Percentiles rank a stretch among this genome's conserved stretches.
Conservation (phyloP, 805 yeast genomes). For the Maudiozyma saulgeensis region DNA sequence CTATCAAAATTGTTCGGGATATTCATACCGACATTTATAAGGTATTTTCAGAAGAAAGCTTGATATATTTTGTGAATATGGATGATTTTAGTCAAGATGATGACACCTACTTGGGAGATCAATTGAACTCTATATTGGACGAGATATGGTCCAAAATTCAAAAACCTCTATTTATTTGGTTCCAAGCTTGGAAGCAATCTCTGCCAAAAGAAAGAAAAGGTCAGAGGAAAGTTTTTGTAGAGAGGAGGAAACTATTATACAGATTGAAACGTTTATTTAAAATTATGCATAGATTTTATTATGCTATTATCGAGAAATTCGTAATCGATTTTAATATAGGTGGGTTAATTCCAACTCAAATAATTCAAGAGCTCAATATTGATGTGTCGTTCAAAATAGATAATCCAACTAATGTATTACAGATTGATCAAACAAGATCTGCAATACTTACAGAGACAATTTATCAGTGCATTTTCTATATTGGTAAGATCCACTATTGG, state of each 20-base stretch:
- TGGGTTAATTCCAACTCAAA: slow-evolving; percentile 6
- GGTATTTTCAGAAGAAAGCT: neutral
- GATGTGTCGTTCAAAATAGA: slow-evolving; percentile 7
- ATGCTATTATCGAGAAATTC: slow-evolving; percentile 27
- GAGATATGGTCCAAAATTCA: neutral
- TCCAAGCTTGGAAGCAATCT: neutral
- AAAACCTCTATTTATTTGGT: slow-evolving; percentile 1
- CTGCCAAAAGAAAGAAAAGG: slow-evolving; percentile 7
- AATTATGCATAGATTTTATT: slow-evolving; percentile 41
- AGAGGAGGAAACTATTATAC: slow-evolving; percentile 45
- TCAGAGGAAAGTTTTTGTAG: slow-evolving; percentile 31
- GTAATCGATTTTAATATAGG: slow-evolving; percentile 6
- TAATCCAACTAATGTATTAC: neutral
- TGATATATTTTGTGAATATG: neutral
- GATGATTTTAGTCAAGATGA: neutral
- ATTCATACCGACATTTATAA: neutral
- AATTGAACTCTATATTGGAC: neutral
- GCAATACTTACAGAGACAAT: neutral
- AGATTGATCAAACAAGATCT: neutral
- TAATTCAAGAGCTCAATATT: neutral
- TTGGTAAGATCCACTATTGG: slow-evolving; percentile 4
- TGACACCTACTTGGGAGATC: neutral
- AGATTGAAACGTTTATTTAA: slow-evolving; percentile 41
- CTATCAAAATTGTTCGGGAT: neutral
- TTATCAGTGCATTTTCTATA: slow-evolving; percentile 2